phyloP scores from a whole-genome alignment of 192 early-diverging fungal species.

The Coemansia furcata region DNA sequence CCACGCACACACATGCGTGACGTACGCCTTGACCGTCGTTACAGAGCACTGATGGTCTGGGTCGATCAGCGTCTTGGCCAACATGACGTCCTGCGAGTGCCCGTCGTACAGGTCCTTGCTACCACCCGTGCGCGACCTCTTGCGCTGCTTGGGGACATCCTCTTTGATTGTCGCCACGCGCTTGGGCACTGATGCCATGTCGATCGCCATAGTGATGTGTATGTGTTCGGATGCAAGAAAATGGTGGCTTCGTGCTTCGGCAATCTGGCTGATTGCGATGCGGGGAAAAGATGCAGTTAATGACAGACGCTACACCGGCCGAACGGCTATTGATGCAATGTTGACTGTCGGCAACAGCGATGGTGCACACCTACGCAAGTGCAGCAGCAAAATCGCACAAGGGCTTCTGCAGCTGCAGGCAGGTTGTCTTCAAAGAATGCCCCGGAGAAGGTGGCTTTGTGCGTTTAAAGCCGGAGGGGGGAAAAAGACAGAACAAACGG shows the following conservation, averaged over 20 bases:
- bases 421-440: background rate
- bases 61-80: constrained; percentile 54
- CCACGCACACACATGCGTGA: constrained; percentile 53
- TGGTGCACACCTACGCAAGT: background rate
- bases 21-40: constrained; percentile 53
- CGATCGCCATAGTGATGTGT: background rate
- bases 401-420: background rate
- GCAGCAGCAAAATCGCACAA: background rate
- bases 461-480: background rate
- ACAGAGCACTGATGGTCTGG: constrained; percentile 55
- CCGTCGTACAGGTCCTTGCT: constrained; percentile 55
- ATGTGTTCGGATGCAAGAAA: background rate
- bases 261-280: background rate
- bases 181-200: background rate
- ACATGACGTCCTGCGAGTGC: constrained; percentile 53
- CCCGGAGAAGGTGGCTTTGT: constrained; percentile 3
- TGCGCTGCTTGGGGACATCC: constrained; percentile 46
- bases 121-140: constrained; percentile 51
- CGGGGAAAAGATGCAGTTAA: background rate
- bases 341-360: background rate
- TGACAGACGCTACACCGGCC: background rate
- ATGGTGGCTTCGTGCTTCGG: background rate
- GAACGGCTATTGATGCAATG: background rate
- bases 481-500: constrained; percentile 10
- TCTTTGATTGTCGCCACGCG: constrained; percentile 16